Percentiles rank a stretch among this genome's conserved stretches.
Conservation (phyloP, 1,139 yeast species). For the Sugiyamaella castrensis region DNA sequence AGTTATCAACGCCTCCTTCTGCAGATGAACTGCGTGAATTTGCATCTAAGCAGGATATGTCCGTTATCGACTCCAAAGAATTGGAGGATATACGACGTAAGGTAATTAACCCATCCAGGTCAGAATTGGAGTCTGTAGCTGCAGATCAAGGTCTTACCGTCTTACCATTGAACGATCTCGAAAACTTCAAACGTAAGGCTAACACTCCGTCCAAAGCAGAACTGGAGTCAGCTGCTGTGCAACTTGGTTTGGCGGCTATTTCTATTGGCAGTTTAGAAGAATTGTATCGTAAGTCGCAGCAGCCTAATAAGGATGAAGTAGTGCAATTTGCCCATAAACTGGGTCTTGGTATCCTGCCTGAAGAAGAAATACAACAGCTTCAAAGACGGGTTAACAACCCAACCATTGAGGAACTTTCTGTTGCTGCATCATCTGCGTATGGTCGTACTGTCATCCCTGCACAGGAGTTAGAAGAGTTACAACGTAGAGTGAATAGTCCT, state of each 20-base stretch:
- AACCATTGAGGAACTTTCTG: conserved; percentile 24
- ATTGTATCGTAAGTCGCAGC: conserved; percentile 28
- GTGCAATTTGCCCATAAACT: conserved; percentile 27
- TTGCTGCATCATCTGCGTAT: conserved; percentile 21
- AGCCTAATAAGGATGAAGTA: conserved; percentile 25
- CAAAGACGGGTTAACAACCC: conserved; percentile 29
- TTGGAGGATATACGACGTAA: conserved; percentile 27
- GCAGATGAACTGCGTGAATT: conserved; percentile 17
- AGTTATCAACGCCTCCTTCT: conserved; percentile 18
- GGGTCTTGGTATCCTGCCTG: conserved; percentile 27
- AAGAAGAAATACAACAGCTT: conserved; percentile 20
- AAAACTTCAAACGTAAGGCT: conserved; percentile 27
- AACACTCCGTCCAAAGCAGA: conserved; percentile 28
- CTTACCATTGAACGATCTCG: conserved; percentile 35
- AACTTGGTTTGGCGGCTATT: conserved; percentile 29
- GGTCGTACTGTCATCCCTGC: conserved; percentile 34
- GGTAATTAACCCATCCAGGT: conserved; percentile 23
- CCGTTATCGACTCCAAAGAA: conserved; percentile 36
- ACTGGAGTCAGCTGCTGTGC: conserved; percentile 25
- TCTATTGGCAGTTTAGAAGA: conserved; percentile 28
- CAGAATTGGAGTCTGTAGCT: conserved; percentile 20
- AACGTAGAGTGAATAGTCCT: conserved; percentile 27
- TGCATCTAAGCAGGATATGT: conserved; percentile 32
- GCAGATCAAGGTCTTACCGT: conserved; percentile 35
- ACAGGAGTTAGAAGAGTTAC: conserved; percentile 26